Evolutionary conservation across 2,329 filamentous ascomycete genomes (phyloP).

Genomic region (Penicillium sp.): DNA sequence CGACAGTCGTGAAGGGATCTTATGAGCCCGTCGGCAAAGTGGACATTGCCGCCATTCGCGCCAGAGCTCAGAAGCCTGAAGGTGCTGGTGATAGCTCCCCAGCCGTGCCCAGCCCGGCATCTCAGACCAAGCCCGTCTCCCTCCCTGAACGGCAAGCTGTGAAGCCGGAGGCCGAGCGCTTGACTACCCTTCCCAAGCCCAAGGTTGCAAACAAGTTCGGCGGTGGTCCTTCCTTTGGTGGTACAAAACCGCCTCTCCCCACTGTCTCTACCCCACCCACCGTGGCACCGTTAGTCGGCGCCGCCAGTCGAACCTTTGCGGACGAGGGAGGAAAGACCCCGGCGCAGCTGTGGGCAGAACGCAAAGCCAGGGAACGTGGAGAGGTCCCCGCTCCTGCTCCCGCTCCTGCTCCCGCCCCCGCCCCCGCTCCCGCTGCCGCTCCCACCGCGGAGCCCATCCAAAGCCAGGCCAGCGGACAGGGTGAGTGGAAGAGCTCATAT

Average conservation of each 20-base stretch:
- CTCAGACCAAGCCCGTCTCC: slow-evolving; percentile 55
- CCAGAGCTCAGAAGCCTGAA: slow-evolving; percentile 67
- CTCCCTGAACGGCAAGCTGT: slow-evolving; percentile 67
- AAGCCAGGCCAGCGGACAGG: slow-evolving; percentile 66
- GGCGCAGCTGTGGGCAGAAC: slow-evolving; percentile 95
- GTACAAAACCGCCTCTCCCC: slow-evolving; percentile 84
- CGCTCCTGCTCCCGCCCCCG: slow-evolving; percentile 29
- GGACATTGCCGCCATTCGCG: slow-evolving; percentile 89
- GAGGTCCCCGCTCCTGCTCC: slow-evolving; percentile 48
- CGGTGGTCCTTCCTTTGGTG: slow-evolving; percentile 65
- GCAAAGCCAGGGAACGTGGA: slow-evolving; percentile 76
- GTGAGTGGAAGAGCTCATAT: slow-evolving; percentile 88
- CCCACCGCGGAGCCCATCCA: slow-evolving; percentile 48
- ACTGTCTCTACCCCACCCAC: slow-evolving; percentile 58
- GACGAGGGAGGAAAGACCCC: slow-evolving; percentile 94
- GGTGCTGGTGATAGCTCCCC: slow-evolving; percentile 37
- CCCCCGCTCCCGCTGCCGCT: slow-evolving; percentile 47
- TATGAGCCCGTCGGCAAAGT: slow-evolving; percentile 97
- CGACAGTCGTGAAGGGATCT: slow-evolving; percentile 79
- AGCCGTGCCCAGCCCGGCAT: slow-evolving; percentile 28
- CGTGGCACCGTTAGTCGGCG: slow-evolving; percentile 59
- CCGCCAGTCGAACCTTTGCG: slow-evolving; percentile 87
- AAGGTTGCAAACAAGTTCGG: slow-evolving; percentile 91
- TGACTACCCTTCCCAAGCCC: slow-evolving; percentile 86
- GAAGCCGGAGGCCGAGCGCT: slow-evolving; percentile 68